Evolutionary conservation across 345 rosid genomes (phyloP), one percentile per base, ranked within the genome.

Genomic region (Corchorus olitorius): DNA sequence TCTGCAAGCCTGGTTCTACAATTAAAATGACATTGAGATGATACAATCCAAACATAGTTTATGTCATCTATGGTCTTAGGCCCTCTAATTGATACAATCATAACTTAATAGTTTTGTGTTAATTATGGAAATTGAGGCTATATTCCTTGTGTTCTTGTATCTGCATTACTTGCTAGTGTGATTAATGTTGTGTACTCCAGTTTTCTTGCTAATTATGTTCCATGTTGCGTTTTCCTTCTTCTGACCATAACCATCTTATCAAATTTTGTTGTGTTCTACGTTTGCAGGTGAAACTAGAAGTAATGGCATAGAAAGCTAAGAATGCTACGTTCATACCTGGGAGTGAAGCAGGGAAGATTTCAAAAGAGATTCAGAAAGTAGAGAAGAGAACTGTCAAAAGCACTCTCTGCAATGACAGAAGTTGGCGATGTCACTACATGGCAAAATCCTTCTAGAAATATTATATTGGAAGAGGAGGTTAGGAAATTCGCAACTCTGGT

Each of bases 371-470:
- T 72, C 93, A 89, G 74, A 93, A 93, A 77, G 98, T 96, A 76
- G 99, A 96, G 92, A 96, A 91, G 82, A 93, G 99, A 75, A 92
- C 89, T 76, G 92, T 96, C 1, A 96, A 96, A 82, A 93, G 97
- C 83, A 96, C 99, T 0, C 90, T 89, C 60, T 96, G 97, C 55
- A 96, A 93, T 68, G 99, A 96, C 5, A 86, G 94, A 79, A 96
- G 99, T 79, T 96, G 98, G 22, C 83, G 99, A 87, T 93, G 99
- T 85, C 99, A 96, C 80, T 96, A 98, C 88, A 84, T 92, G 89
- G 98, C 92, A 80, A 77, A 88, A 33, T 75, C 22, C 16, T 11
- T 66, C 33, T 54, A 22, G 1, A 53, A n/a, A n/a, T n/a, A n/a
- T n/a, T n/a, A n/a, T n/a, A 27, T 27, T 27, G 27, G 27, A 27